Evolutionary conservation across 257 asterid species (phyloP), one percentile per base, ranked within the genome.

Genomic region (Cruciata laevipes): DNA sequence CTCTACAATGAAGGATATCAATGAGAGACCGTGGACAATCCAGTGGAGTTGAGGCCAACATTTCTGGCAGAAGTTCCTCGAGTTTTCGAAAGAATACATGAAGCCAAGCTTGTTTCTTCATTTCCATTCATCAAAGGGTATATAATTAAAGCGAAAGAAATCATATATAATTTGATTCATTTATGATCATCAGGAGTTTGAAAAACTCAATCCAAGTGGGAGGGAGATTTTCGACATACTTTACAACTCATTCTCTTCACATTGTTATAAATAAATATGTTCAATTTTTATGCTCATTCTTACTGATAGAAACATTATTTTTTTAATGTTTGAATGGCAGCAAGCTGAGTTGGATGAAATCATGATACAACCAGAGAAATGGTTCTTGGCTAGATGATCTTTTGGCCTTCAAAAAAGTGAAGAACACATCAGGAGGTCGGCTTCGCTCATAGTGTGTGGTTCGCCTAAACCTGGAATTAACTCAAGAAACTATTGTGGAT

Each of bases 1-100:
- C n/a, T n/a, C n/a, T n/a, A n/a, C n/a, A n/a, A 42, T 75, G 67
- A 76, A 92, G 98, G 83, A 87, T 74, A 89, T 92, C 74, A 86
- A 85, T 65, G 98, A 87, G 80, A 79, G 89, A 57, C n/a, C n/a
- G 69, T 73, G 81, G 97, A 92, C 68, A 97, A 92, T 76, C 31
- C 89, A 72, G 63, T 77, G 79, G 96, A 83, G 78, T 52, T 93
- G 82, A 87, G 83, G 83, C 98, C 98, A 20, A 93, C 98, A 0
- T 93, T 93, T 79, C 75, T 92, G 77, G 98, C 98, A 1, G 98
- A 94, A 72, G 97, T 89, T 21, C 97, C 98, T 58, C 83, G 97
- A 76, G 97, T 93, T 67, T 85, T 74, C 51, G 97, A 93, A 69
- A 84, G 89, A 73, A 71, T 93, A 11, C 96, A 88, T 24, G 97